Base-by-base conservation (phyloP, 192 early-diverging fungal species). In the Coemansia sp. region DNA sequence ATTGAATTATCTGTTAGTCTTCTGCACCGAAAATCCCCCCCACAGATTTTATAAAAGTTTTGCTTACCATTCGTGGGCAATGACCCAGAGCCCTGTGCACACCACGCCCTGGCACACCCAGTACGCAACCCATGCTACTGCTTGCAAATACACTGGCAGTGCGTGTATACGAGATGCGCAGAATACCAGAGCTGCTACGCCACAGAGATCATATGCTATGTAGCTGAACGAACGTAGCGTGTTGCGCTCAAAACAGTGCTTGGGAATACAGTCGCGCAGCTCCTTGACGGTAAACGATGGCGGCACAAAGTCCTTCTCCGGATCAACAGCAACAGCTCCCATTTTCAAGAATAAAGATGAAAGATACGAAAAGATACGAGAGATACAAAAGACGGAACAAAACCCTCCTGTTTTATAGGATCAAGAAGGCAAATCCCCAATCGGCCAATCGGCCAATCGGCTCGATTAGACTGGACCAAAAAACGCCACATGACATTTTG, bases 191-290 rank as follows among this genome's bases (percentile, higher is more conserved):
- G 81, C 69, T 32, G 78, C 83, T 13, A 91, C 80, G 27, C 90
- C 70, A 27, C 84, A 82, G 12, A 95, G 63, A 71, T 98, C 96
- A 58, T 88, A 85, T 32, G 83, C 66, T 6, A 96, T 85, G 83
- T 94, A 92, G 62, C 74, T 75, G 72, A 95, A 88, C 26, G 92
- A 93, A 39, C 82, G 75, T 47, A 94, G 73, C 2, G 90, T 88
- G 62, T 88, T 85, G 65, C 94, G 88, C 76, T 94, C 83, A 69
- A 96, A 98, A 84, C 92, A 96, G 71, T 96, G 93, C 50, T 91
- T 88, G 27, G 96, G 96, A 16, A 98, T 86, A 65, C 84, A 83
- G 64, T 91, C 91, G 59, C 93, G 89, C 66, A 98, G 85, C 72
- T 95, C 89, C 84, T 96, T 96, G 78, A 98, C 84, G 41, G 91